Percentiles rank a stretch among this genome's conserved stretches.
These are phyloP conservation scores for Fallopia convolvulus DNA, from an alignment of 148 eudicot genomes.

Conservation along the genomic window DNA sequence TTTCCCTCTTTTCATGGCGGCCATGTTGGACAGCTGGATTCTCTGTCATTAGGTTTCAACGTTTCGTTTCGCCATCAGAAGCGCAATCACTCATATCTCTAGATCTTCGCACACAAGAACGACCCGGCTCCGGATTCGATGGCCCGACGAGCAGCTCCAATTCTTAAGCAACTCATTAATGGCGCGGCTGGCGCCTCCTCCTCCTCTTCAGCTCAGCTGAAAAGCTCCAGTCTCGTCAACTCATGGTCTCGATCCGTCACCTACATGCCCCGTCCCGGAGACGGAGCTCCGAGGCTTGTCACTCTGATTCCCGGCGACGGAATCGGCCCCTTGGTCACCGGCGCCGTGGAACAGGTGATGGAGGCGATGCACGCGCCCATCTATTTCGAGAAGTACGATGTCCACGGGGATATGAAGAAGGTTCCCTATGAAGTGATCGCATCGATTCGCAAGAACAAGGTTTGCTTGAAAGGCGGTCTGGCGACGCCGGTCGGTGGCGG, in stretches of 20 bases:
- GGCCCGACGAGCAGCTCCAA: conserved; percentile 22
- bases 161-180: conserved; percentile 18
- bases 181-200: background rate
- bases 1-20: background rate
- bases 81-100: background rate
- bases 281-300: conserved; percentile 25
- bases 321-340: conserved; percentile 29
- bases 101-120: background rate
- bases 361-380: conserved; percentile 34
- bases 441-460: conserved; percentile 30
- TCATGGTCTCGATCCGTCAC: conserved; percentile 21
- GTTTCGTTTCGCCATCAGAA: background rate
- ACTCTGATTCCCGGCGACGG: conserved; percentile 34
- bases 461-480: conserved; percentile 30
- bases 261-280: conserved; percentile 34
- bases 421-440: conserved; percentile 26
- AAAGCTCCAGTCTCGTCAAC: conserved; percentile 4
- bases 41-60: background rate
- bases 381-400: conserved; percentile 23
- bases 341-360: conserved; percentile 32
- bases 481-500: conserved; percentile 32
- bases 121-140: conserved; percentile 5
- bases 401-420: conserved; percentile 27
- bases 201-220: conserved; percentile 3
- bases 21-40: background rate